Evolutionary conservation across 2,329 filamentous ascomycete species (phyloP).

Genomic region (Colletotrichum navitas): DNA sequence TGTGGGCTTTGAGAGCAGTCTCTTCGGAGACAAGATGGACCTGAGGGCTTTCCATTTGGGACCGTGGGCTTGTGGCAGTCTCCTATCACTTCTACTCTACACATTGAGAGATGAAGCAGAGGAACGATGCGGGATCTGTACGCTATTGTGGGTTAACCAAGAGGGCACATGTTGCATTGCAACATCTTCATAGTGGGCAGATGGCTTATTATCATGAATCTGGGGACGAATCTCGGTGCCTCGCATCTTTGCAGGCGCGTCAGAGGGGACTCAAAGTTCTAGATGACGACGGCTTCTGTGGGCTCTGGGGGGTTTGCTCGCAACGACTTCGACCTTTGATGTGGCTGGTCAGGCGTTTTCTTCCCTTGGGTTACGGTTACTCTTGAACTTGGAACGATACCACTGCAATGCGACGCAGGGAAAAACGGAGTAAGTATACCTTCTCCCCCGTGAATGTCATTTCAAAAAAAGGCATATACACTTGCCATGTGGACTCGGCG

Average conservation of each 20-base stretch:
- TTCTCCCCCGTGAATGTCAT: conserved; percentile 37
- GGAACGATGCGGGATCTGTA: conserved; percentile 37
- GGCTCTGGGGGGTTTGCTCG: conserved; percentile 44
- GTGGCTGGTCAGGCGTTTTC: conserved; percentile 41
- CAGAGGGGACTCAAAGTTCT: conserved; percentile 50
- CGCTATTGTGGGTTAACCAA: conserved; percentile 45
- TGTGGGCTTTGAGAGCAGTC: conserved; percentile 68
- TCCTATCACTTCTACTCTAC: conserved; percentile 19
- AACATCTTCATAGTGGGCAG: conserved; percentile 44
- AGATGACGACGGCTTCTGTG: conserved; percentile 49
- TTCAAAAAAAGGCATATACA: conserved; percentile 15
- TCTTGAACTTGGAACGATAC: conserved; percentile 39
- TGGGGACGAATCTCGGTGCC: conserved; percentile 50
- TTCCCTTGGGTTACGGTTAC: conserved; percentile 38
- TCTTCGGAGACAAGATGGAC: conserved; percentile 63
- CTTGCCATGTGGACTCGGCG: conserved; percentile 33
- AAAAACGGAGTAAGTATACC: conserved; percentile 43
- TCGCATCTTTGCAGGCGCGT: conserved; percentile 40
- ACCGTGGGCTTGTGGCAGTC: conserved; percentile 50
- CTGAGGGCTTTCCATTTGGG: conserved; percentile 63
- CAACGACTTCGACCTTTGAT: conserved; percentile 25
- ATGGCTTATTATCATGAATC: conserved; percentile 45
- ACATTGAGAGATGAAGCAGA: conserved; percentile 7
- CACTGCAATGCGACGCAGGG: conserved; percentile 36
- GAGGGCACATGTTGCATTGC: conserved; percentile 48